Percentiles rank a stretch among this genome's conserved stretches.
Evolutionary conservation across 805 yeast genomes (phyloP).

Genomic region (Starmerella stellata): DNA sequence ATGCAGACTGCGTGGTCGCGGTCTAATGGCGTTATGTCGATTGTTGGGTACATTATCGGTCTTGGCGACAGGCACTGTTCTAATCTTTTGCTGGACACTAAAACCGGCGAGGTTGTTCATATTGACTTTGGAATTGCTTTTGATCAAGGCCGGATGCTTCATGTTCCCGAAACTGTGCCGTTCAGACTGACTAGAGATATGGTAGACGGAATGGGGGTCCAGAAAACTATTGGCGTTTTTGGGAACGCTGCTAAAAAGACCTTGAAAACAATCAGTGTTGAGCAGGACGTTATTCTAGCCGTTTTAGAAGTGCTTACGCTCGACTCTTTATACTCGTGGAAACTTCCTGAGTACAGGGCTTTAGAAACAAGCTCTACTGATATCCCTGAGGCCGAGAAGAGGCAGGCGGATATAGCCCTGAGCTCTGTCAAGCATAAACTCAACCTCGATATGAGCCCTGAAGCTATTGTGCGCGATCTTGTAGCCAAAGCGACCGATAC

Average conservation of each 20-base stretch:
- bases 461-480: slow-evolving; percentile 67
- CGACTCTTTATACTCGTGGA: slow-evolving; percentile 91
- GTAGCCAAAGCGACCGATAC: slow-evolving; percentile 57
- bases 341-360: slow-evolving; percentile 40
- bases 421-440: slow-evolving; percentile 54
- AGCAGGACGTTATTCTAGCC: slow-evolving; percentile 53
- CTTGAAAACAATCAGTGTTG: slow-evolving; percentile 43
- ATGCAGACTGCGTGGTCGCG: slow-evolving; percentile 47
- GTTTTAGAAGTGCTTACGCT: slow-evolving; percentile 71
- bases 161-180: slow-evolving; percentile 87
- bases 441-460: slow-evolving; percentile 54
- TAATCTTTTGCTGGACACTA: slow-evolving; percentile 62
- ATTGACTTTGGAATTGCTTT: slow-evolving; percentile 93
- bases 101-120: slow-evolving; percentile 84
- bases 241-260: slow-evolving; percentile 56
- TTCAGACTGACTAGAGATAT: slow-evolving; percentile 79
- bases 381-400: slow-evolving; percentile 12
- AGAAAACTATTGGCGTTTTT: slow-evolving; percentile 69
- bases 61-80: slow-evolving; percentile 91
- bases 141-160: slow-evolving; percentile 72
- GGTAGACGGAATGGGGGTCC: slow-evolving; percentile 79
- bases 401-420: slow-evolving; percentile 69
- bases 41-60: slow-evolving; percentile 76
- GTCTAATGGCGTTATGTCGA: slow-evolving; percentile 70
- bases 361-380: not conserved